phyloP scores from a whole-genome alignment of 345 rosid species.

The Citrus hindsii region DNA sequence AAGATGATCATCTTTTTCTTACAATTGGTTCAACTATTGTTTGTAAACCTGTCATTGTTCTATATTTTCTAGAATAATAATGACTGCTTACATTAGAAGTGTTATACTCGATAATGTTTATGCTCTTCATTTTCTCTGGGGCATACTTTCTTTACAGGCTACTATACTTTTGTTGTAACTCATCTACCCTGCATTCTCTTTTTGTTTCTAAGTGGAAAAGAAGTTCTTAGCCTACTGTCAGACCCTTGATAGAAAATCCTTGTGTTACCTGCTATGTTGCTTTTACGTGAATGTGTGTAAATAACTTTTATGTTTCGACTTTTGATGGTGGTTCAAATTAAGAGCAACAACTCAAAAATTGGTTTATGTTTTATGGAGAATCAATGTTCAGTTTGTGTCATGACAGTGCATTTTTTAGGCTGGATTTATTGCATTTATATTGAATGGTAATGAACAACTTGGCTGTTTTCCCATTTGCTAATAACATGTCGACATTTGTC shows the following conservation, averaged over 20 bases:
- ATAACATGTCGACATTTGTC: neutral
- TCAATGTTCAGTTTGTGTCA: neutral
- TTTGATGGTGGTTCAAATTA: neutral
- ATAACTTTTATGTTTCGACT: neutral
- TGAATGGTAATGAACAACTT: neutral
- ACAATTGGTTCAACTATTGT: neutral
- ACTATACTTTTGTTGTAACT: neutral
- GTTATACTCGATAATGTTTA: neutral
- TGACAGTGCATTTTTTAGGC: neutral
- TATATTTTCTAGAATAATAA: neutral
- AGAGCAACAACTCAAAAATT: neutral
- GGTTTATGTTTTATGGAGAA: neutral
- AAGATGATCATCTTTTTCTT: neutral
- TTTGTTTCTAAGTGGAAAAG: neutral
- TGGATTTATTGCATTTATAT: neutral
- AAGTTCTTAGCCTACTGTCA: neutral
- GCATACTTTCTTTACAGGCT: neutral
- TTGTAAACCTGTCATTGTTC: neutral
- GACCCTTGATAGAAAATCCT: neutral
- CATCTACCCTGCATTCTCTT: neutral
- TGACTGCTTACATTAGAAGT: neutral
- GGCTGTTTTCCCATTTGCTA: neutral
- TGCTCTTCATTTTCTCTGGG: neutral
- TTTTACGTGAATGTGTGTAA: neutral
- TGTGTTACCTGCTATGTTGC: neutral